Base-by-base conservation (phyloP, 2,329 filamentous ascomycete species). In the Penicillium janthinellum region DNA sequence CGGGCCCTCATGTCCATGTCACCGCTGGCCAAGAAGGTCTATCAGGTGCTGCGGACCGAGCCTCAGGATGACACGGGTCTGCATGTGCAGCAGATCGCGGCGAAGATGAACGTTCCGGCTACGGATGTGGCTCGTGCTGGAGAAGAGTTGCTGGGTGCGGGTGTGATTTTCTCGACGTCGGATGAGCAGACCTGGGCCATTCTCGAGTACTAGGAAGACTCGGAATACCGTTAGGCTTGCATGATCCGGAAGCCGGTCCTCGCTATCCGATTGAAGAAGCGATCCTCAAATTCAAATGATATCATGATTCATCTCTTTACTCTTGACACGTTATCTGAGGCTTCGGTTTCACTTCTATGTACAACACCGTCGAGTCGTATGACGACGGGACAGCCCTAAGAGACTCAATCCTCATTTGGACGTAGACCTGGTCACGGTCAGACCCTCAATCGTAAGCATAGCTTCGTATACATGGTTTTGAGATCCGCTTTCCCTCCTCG, bases 171-270 rank as follows among this genome's bases (percentile, higher is more conserved):
- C 78, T 91, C 92, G 31, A 99, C 96, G 10, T 84, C 96, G 58
- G 92, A 98, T 77, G 94, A 98, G 71, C 85, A 91, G 76, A 98
- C 94, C 0, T 98, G 91, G 89, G 91, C 92, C 45, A 81, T 96
- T 64, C 80, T 97, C 61, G 91, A 96, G 35, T 67, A 67, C 51
- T 66, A 65, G 44, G 57, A 10, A 42, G 51, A 53, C 25, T 34
- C 51, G 15, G 51, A 53, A 34, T 31, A 35, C 35, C 31, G 31
- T 39, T 17, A 25, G 34, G 49, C 17, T 52, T 25, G 49, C 20
- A 39, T 35, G 22, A 37, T 52, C 10, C 22, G 45, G 34, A 37
- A 28, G 34, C 39, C 17, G 5, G 8, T 47, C 25, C 25, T 55
- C 28, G 37, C 28, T 45, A 45, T 25, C 34, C 83, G 45, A 53